These are phyloP conservation scores for Parasarocladium wereldwijsianum DNA, from an alignment of 2,329 filamentous ascomycete species.

Conservation along the genomic window DNA sequence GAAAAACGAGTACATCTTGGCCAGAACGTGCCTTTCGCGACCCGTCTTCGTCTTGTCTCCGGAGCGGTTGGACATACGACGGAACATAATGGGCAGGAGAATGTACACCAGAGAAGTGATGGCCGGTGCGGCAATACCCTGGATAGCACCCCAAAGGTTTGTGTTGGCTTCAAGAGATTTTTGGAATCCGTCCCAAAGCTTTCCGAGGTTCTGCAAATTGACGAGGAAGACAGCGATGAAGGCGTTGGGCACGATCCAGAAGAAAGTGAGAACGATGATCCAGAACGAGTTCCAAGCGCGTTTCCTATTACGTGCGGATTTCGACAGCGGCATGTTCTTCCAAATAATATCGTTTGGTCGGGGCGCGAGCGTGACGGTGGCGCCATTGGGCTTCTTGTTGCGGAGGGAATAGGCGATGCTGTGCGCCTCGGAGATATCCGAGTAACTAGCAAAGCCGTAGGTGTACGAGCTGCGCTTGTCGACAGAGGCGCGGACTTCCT, in stretches of 20 bases:
- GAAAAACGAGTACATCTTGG: slow-evolving; percentile 89
- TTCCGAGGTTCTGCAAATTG: slow-evolving; percentile 66
- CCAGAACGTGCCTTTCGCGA: slow-evolving; percentile 78
- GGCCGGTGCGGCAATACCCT: slow-evolving; percentile 82
- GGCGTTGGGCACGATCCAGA: slow-evolving; percentile 88
- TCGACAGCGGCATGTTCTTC: slow-evolving; percentile 72
- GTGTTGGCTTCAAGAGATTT: slow-evolving; percentile 45
- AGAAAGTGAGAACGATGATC: slow-evolving; percentile 63
- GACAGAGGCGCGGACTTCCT: slow-evolving; percentile 64
- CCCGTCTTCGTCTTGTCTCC: slow-evolving; percentile 88
- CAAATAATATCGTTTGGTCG: slow-evolving; percentile 88
- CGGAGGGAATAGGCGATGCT: slow-evolving; percentile 69
- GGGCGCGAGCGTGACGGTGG: slow-evolving; percentile 66
- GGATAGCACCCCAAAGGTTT: slow-evolving; percentile 68
- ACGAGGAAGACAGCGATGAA: slow-evolving; percentile 89
- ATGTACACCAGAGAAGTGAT: slow-evolving; percentile 80
- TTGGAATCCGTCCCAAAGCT: slow-evolving; percentile 66
- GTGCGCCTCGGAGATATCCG: slow-evolving; percentile 77
- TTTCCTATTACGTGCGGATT: slow-evolving; percentile 53
- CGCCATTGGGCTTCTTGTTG: slow-evolving; percentile 66
- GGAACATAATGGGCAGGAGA: slow-evolving; percentile 79
- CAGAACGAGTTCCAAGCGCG: slow-evolving; percentile 71
- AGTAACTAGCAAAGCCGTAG: slow-evolving; percentile 90
- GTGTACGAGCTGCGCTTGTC: slow-evolving; percentile 80
- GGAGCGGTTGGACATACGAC: slow-evolving; percentile 65